phyloP scores from a whole-genome alignment of 2,329 filamentous ascomycete species.

The Cladophialophora chaetospira region DNA sequence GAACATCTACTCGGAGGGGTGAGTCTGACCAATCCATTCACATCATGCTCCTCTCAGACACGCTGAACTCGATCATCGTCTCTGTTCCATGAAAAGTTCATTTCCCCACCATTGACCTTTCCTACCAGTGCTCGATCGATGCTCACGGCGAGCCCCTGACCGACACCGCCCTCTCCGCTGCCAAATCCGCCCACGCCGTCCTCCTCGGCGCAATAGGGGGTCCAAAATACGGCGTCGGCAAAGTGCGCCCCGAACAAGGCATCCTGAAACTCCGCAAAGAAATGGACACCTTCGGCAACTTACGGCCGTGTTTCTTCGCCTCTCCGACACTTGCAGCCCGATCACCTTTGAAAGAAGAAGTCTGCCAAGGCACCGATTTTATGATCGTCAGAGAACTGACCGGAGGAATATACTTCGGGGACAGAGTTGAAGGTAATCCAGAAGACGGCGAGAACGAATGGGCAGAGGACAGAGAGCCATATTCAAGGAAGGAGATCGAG shows the following conservation, averaged over 20 bases:
- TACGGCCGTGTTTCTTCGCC: conserved; percentile 93
- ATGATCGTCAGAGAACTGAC: conserved; percentile 91
- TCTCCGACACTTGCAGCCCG: conserved; percentile 79
- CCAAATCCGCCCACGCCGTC: conserved; percentile 83
- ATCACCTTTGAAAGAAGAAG: conserved; percentile 82
- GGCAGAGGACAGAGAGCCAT: conserved; percentile 84
- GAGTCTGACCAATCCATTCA: conserved; percentile 48
- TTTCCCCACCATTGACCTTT: background rate
- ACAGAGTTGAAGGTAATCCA: conserved; percentile 73
- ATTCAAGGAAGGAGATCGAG: conserved; percentile 82
- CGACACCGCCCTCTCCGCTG: conserved; percentile 77
- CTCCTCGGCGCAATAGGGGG: conserved; percentile 92
- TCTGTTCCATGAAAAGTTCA: background rate
- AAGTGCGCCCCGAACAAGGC: conserved; percentile 88
- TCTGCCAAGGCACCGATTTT: conserved; percentile 87
- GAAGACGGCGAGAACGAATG: conserved; percentile 60
- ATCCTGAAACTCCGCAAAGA: conserved; percentile 90
- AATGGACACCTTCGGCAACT: conserved; percentile 90
- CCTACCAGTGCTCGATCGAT: conserved; percentile 78
- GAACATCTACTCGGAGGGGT: conserved; percentile 90
- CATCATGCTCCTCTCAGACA: background rate
- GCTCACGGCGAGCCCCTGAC: conserved; percentile 76
- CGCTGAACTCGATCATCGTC: background rate
- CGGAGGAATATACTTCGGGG: conserved; percentile 93
- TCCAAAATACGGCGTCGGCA: conserved; percentile 92